phyloP scores from a whole-genome alignment of 176 grass and related monocot genomes.

The Chloris gayana region DNA sequence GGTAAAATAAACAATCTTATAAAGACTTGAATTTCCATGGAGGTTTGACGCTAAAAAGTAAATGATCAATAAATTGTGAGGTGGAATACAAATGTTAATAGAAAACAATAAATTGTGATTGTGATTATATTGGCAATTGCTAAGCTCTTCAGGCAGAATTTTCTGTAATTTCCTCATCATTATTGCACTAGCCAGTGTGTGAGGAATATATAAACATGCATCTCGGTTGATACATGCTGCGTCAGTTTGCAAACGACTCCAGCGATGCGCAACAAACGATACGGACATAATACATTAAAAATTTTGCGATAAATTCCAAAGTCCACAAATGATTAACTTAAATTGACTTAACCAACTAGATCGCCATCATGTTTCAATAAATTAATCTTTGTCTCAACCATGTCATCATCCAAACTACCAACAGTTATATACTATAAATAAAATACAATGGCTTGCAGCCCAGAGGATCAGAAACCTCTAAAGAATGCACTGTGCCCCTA shows the following conservation, averaged over 20 bases:
- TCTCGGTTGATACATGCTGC: conserved; percentile 38
- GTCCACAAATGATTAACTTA: conserved; percentile 58
- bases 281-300: conserved; percentile 26
- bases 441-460: conserved; percentile 39
- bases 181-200: conserved; percentile 3
- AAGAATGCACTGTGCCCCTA: conserved; percentile 42
- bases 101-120: too few relatives aligned
- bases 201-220: conserved; percentile 21
- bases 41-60: background rate
- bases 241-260: conserved; percentile 35
- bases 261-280: conserved; percentile 26
- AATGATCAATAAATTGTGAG: background rate
- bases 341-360: conserved; percentile 49
- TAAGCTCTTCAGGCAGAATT: background rate
- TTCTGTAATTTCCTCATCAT: background rate
- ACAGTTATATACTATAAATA: conserved; percentile 36
- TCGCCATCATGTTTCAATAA: conserved; percentile 40
- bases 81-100: background rate
- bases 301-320: conserved; percentile 26
- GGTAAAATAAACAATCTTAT: background rate
- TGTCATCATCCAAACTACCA: conserved; percentile 53
- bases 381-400: conserved; percentile 20
- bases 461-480: conserved; percentile 52
- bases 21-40: background rate
- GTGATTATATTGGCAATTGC: background rate